A percentile compares a stretch with the other conserved stretches of the same genome.
Evolutionary conservation across 768 basidiomycete genomes (phyloP).

Genomic region (Boletus bicolor): DNA sequence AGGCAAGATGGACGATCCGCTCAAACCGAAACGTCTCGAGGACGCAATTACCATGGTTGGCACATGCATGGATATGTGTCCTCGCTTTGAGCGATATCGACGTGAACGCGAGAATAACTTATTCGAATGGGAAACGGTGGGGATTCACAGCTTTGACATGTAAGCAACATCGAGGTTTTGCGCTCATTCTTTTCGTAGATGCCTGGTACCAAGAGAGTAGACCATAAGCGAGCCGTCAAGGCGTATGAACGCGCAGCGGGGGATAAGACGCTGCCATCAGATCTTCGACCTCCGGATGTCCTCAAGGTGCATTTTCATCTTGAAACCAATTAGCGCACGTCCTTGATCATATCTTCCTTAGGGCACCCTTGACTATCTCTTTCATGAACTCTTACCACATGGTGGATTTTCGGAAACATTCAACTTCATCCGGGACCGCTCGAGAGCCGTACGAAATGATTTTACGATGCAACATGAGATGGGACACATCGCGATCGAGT

Average conservation of each 20-base stretch:
- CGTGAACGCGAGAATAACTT: constrained; percentile 88
- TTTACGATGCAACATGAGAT: constrained; percentile 90
- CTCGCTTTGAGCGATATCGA: constrained; percentile 87
- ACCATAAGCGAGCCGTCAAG: constrained; percentile 87
- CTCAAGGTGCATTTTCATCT: constrained; percentile 54
- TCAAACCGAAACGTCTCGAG: constrained; percentile 73
- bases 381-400: constrained; percentile 71
- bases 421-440: constrained; percentile 89
- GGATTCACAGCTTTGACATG: constrained; percentile 22
- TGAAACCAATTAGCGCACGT: neutral
- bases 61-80: constrained; percentile 93
- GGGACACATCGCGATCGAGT: constrained; percentile 76
- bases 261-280: constrained; percentile 87
- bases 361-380: constrained; percentile 91
- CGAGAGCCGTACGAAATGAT: constrained; percentile 86
- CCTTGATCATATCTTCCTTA: constrained; percentile 26
- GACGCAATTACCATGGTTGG: constrained; percentile 93
- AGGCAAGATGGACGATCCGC: constrained; percentile 86
- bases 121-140: constrained; percentile 80
- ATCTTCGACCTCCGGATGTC: constrained; percentile 82
- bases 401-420: constrained; percentile 69
- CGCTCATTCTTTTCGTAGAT: constrained; percentile 51
- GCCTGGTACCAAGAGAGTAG: constrained; percentile 79
- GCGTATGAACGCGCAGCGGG: constrained; percentile 94
- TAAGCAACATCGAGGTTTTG: constrained; percentile 6